Evolutionary conservation across 192 early-diverging fungal species (phyloP), one percentile per base, ranked within the genome.

Genomic region (Gaertneriomyces semiglobifer): DNA sequence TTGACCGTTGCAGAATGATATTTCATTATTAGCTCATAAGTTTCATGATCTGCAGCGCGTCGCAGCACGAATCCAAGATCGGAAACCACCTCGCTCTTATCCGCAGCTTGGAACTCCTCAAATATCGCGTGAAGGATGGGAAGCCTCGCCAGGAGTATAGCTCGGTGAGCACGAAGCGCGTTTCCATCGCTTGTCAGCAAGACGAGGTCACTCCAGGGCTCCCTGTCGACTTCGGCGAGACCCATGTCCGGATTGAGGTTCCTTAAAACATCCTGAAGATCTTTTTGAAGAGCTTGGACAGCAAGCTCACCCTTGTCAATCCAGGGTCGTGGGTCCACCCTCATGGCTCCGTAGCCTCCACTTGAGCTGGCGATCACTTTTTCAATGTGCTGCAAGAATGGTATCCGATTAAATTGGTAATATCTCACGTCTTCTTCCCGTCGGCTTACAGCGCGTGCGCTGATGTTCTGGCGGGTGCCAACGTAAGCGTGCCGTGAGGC

Each of bases 331-430:
- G 63, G 56, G 44, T 89, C 87, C 10, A 77, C 71, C 16, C 88
- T 74, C 4, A 90, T 10, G 1, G 85, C 86, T 18, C 77, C 89
- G 77, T 81, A 89, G 6, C 84, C 81, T 9, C 89, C 90, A 19
- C 76, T 78, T 40, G 81, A 71, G 60, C 79, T 86, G 2, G 87
- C 86, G 19, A 55, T 72, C 3, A 90, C 87, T 20, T 69, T 60
- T 4, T 77, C 65, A 40, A 83, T 69, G 58, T 89, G 81, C 60
- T 90, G 84, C 25, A 92, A 63, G 58, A 76, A 72, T 6, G 81
- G 81, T 6, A 88, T 64, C 47, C 77, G 77, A 18, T 42, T 63
- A 62, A 77, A 89, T 63, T 87, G 86, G 75, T 77, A 84, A 16
- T 69, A 78, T 7, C 61, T 65, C 40, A 51, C 51, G 11, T 65